A percentile compares a stretch with the other conserved stretches of the same genome.
phyloP scores from a whole-genome alignment of 805 yeast genomes.

The Kodamaea fukazawae region DNA sequence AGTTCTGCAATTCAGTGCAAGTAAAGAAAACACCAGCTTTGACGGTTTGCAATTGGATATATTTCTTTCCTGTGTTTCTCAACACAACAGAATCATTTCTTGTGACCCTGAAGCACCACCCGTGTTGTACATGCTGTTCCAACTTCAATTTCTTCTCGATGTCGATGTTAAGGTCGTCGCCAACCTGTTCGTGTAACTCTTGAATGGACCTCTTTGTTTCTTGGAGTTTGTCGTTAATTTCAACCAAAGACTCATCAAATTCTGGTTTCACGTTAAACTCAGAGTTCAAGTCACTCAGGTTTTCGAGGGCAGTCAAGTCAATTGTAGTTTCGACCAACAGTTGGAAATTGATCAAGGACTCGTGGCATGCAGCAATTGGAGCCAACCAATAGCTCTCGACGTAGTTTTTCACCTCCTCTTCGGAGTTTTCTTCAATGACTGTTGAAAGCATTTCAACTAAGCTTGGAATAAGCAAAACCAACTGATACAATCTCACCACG shows the following conservation, averaged over 20 bases:
- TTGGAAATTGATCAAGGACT: slow-evolving; percentile 62
- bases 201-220: slow-evolving; percentile 53
- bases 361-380: slow-evolving; percentile 50
- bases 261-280: slow-evolving; percentile 87
- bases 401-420: slow-evolving; percentile 29
- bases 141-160: slow-evolving; percentile 84
- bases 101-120: slow-evolving; percentile 93
- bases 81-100: slow-evolving; percentile 82
- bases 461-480: slow-evolving; percentile 69
- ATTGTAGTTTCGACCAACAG: slow-evolving; percentile 91
- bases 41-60: slow-evolving; percentile 81
- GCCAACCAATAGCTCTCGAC: slow-evolving; percentile 53
- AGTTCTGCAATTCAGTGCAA: slow-evolving; percentile 58
- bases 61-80: slow-evolving; percentile 56
- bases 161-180: slow-evolving; percentile 76
- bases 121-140: slow-evolving; percentile 83
- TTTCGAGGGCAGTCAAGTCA: slow-evolving; percentile 77
- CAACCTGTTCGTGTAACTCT: slow-evolving; percentile 58
- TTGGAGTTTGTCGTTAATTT: slow-evolving; percentile 58
- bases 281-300: slow-evolving; percentile 44
- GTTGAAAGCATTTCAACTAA: slow-evolving; percentile 51
- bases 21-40: slow-evolving; percentile 96
- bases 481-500: slow-evolving; percentile 83
- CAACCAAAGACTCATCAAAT: slow-evolving; percentile 73
- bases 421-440: slow-evolving; percentile 36